Evolutionary conservation across 495 filamentous ascomycete genomes (phyloP), one percentile per base, ranked within the genome.

Genomic region (Hypoxylon perforatum): DNA sequence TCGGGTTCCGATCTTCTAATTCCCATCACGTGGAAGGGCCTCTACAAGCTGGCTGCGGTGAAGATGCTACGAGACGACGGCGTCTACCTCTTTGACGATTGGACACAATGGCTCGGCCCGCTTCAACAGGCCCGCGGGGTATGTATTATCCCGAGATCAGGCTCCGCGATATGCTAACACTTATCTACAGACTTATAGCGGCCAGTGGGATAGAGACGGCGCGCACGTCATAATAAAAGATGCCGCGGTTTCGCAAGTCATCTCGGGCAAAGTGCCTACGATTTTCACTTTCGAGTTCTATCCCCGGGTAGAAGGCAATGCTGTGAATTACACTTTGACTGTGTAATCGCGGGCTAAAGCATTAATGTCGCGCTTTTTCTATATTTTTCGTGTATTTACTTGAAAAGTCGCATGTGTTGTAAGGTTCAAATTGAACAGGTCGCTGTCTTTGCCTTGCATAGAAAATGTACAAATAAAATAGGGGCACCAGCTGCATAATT

Each of bases 211-310:
- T 60, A 86, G 79, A 76, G 81, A 84, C 57, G 67, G 60, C 1
- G 62, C 72, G 21, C 61, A 77, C 42, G 73, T 85, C 10, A 81
- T 82, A 22, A 56, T 87, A 28, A 82, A 75, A 2, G 69, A 75
- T 0, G 71, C 76, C 3, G 77, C 79, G 0, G 66, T 85, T 12
- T 74, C 78, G 51, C 78, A 80, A 0, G 84, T 86, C 19, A 76
- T 83, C 17, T 64, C 78, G 12, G 79, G 80, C 0, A 79, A 79
- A 4, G 67, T 81, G 57, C 72, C 73, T 0, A 79, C 80, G 1
- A 78, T 76, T 0, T 85, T 87, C 51, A 84, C 75, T 1, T 81
- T 86, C 48, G 84, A 87, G 72, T 84, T 85, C 57, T 85, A 74
- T 58, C 83, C 83, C 0, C 68, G 84, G 11, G 79, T 75, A 4